Conservation (phyloP, 352 stramenopile genomes). For the Saprolegnia parasitica region DNA sequence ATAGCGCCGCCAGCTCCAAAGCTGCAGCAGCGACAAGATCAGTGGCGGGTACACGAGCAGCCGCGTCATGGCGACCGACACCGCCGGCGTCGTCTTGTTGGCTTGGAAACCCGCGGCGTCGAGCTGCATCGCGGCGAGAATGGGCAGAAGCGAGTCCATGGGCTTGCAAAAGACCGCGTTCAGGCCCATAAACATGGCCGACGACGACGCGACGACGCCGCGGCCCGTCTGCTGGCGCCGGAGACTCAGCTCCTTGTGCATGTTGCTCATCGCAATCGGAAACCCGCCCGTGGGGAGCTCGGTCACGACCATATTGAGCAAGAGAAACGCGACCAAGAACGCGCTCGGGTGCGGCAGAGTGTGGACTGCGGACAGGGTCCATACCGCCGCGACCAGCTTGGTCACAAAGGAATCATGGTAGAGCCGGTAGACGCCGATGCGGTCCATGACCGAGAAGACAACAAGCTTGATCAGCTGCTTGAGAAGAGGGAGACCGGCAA, state of each 20-base stretch:
- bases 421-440: constrained; percentile 14
- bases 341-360: neutral
- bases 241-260: constrained; percentile 19
- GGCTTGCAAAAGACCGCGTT: constrained; percentile 30
- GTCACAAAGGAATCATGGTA: constrained; percentile 13
- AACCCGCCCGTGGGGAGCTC: constrained; percentile 24
- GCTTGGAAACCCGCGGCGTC: neutral
- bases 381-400: neutral
- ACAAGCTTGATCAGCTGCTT: constrained; percentile 15
- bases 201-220: neutral
- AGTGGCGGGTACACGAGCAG: constrained; percentile 13
- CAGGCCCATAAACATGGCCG: constrained; percentile 27
- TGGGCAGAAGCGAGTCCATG: constrained; percentile 28
- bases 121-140: constrained; percentile 17
- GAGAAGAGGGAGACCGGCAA: constrained; percentile 4
- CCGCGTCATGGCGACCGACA: constrained; percentile 4
- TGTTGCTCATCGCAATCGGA: constrained; percentile 24
- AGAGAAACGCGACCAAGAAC: constrained; percentile 8
- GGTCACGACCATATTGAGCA: constrained; percentile 18
- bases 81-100: neutral
- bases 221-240: neutral
- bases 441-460: constrained; percentile 17
- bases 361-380: neutral
- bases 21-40: neutral
- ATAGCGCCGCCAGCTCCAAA: constrained; percentile 23